Base-by-base conservation (phyloP, 768 basidiomycete genomes). In the Boletus tomentosulus region DNA sequence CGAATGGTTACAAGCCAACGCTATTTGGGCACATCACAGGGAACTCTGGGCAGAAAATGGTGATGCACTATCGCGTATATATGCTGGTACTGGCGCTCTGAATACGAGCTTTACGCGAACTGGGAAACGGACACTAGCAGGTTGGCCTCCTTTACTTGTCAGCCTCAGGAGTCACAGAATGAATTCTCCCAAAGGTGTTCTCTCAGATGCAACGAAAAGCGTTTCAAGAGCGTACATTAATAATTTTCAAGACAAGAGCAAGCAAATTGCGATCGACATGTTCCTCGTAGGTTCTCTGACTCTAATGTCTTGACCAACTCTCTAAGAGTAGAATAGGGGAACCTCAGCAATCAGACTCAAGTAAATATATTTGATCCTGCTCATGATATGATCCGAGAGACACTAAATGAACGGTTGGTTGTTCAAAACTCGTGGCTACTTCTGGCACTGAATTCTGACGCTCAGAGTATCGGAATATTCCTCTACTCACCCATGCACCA, bases 1-100 rank as follows among this genome's bases (percentile, higher is more conserved):
- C 2, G 87, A 87, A 65, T 94, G 90, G 88, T 64, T 83, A 28
- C 78, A 80, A 49, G 83, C 83, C 10, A 76, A 74, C 53, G 71
- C 79, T 8, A 74, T 98, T 10, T 98, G 94, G 92, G 77, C 82
- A 0, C 77, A 89, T 44, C 96, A 98, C 70, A 84, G 95, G 22
- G 90, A 95, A 66, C 74, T 98, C 4, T 99, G 95, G 95, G 97
- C 97, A 1, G 96, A 95, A 74, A 96, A 93, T 63, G 94, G 94
- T 12, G 94, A 97, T 66, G 89, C 91, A 0, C 69, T 99, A 37
- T 93, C 91, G 16, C 85, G 86, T 53, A 96, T 96, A 59, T 99
- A 99, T 69, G 95, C 95, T 38, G 97, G 89, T 35, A 92, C 89
- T 4, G 89, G 89, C 16, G 89, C 97, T 19, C 73, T 99, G 58